Percentiles rank a stretch among this genome's conserved stretches.
These are phyloP conservation scores for Cladosporium cucumerinum DNA, from an alignment of 2,329 filamentous ascomycete genomes.

Conservation along the genomic window DNA sequence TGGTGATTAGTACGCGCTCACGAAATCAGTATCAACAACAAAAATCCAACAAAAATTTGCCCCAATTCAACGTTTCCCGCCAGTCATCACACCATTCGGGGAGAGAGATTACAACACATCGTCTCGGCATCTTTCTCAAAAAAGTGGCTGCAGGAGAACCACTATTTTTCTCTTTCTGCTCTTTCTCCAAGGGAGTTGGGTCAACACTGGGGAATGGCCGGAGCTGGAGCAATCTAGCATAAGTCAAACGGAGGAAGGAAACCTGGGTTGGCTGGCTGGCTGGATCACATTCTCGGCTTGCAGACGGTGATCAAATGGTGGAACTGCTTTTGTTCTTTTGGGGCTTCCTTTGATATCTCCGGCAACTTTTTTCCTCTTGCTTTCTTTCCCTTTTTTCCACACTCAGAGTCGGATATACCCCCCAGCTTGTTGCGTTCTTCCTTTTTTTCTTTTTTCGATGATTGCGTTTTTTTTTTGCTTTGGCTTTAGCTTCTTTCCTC, in stretches of 20 bases:
- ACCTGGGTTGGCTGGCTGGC: neutral
- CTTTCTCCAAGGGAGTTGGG: neutral
- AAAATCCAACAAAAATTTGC: constrained; percentile 6
- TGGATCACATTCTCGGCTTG: neutral
- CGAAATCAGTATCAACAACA: constrained; percentile 3
- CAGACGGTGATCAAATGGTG: neutral
- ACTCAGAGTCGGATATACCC: constrained; percentile 14
- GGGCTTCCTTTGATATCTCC: neutral
- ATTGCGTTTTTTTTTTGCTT: neutral
- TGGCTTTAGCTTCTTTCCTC: neutral
- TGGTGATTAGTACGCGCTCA: neutral
- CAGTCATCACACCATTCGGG: neutral
- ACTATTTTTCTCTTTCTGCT: neutral
- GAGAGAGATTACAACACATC: neutral
- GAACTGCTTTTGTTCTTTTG: neutral
- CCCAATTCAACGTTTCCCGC: neutral
- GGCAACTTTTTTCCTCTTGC: neutral
- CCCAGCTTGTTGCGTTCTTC: constrained; percentile 12
- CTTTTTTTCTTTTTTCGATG: neutral
- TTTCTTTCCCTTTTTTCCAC: neutral
- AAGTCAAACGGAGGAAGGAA: neutral
- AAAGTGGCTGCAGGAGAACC: neutral
- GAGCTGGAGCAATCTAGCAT: constrained; percentile 7
- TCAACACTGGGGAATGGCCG: neutral
- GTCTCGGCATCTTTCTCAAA: neutral